A percentile compares a stretch with the other conserved stretches of the same genome.
Evolutionary conservation across 2,329 filamentous ascomycete genomes (phyloP).

Genomic region (Aspergillus neoniger): DNA sequence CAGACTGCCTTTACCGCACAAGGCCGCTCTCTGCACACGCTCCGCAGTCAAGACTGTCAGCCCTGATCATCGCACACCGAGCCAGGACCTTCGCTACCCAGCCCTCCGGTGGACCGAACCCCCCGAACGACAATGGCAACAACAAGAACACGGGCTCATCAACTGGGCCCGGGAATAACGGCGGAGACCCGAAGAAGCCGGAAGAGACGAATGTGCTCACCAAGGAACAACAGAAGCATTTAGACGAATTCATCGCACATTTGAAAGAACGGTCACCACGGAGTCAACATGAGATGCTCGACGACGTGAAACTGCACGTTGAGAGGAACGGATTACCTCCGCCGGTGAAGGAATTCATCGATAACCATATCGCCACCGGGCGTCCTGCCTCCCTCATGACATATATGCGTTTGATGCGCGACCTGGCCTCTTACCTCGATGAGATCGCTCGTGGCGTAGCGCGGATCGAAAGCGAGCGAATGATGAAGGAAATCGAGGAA

Average conservation of each 20-base stretch:
- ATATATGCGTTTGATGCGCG: slow-evolving; percentile 61
- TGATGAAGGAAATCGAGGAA: slow-evolving; percentile 14
- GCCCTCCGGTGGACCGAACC: slow-evolving; percentile 49
- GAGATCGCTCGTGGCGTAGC: slow-evolving; percentile 42
- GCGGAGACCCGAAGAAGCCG: slow-evolving; percentile 43
- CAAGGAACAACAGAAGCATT: slow-evolving; percentile 57
- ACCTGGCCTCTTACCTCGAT: slow-evolving; percentile 59
- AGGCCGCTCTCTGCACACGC: slow-evolving; percentile 46
- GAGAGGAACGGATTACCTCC: slow-evolving; percentile 69
- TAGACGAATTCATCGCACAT: slow-evolving; percentile 59
- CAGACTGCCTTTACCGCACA: slow-evolving; percentile 55
- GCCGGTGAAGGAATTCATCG: slow-evolving; percentile 67
- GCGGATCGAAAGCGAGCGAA: slow-evolving; percentile 33
- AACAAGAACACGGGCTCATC: slow-evolving; percentile 29
- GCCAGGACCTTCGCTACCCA: slow-evolving; percentile 46
- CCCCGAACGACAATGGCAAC: slow-evolving; percentile 39
- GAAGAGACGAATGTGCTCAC: slow-evolving; percentile 49
- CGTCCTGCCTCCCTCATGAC: slow-evolving; percentile 55
- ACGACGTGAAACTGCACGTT: slow-evolving; percentile 63
- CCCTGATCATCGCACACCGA: slow-evolving; percentile 36
- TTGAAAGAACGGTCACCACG: slow-evolving; percentile 63
- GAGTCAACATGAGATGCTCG: slow-evolving; percentile 61
- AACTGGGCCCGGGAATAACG: slow-evolving; percentile 44
- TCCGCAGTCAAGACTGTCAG: slow-evolving; percentile 42
- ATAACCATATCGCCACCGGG: slow-evolving; percentile 52